Evolutionary conservation across 73 alveolate species (phyloP).

Genomic region (Loxodes magnus): DNA sequence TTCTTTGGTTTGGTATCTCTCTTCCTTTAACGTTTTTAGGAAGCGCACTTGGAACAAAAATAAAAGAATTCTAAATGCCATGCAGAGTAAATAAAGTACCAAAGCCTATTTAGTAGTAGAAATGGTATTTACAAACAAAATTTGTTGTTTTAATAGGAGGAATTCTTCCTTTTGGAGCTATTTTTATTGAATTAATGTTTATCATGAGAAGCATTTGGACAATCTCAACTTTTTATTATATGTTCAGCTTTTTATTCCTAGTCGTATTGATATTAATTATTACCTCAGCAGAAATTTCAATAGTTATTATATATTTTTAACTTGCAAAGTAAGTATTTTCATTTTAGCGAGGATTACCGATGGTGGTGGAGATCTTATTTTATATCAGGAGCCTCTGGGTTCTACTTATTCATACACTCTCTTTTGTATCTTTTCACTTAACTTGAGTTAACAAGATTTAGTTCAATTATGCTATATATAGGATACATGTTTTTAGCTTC

Average conservation of each 20-base stretch:
- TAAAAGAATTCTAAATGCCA: conserved; percentile 13
- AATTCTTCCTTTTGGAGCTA: conserved; percentile 19
- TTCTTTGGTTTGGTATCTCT: conserved; percentile 27
- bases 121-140: conserved; percentile 9
- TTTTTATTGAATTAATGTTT: conserved; percentile 14
- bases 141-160: conserved; percentile 24
- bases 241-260: conserved; percentile 21
- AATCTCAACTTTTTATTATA: conserved; percentile 17
- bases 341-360: conserved; percentile 24
- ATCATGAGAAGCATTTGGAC: conserved; percentile 29
- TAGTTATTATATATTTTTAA: conserved; percentile 8
- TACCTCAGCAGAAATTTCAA: conserved; percentile 21
- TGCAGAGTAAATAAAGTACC: conserved; percentile 11
- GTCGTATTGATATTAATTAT: conserved; percentile 12
- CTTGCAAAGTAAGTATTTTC: not conserved
- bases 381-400: conserved; percentile 30
- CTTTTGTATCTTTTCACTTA: conserved; percentile 11
- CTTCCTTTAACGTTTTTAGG: conserved; percentile 23
- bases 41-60: conserved; percentile 16
- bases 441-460: conserved; percentile 21
- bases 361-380: conserved; percentile 38
- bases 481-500: conserved; percentile 30
- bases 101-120: conserved; percentile 11
- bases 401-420: conserved; percentile 24
- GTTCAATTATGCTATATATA: conserved; percentile 20